Conservation (phyloP, 1,139 yeast species). For the Yamadazyma blattariae region DNA sequence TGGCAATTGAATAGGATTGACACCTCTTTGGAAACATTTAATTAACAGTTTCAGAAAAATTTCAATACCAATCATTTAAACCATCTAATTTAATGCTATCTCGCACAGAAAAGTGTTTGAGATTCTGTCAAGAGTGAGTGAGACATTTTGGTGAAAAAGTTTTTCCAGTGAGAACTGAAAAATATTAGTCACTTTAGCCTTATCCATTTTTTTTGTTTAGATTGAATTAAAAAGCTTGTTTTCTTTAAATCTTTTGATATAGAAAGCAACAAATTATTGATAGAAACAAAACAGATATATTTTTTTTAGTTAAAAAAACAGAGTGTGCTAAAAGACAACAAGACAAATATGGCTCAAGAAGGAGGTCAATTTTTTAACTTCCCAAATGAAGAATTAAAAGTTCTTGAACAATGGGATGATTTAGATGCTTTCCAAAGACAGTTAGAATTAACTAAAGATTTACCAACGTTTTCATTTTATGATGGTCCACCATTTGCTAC, state of each 20-base stretch:
- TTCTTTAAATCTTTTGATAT: no score
- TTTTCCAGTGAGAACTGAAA: not conserved
- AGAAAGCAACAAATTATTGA: no score
- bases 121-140: no score
- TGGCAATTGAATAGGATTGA: constrained; percentile 10
- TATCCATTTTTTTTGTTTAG: no score
- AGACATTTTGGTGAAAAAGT: no score
- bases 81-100: not conserved
- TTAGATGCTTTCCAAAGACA: constrained; percentile 90
- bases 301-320: no score
- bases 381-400: constrained; percentile 84
- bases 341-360: constrained; percentile 39
- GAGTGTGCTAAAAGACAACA: no score
- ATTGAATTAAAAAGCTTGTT: no score
- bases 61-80: constrained; percentile 1
- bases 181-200: not conserved
- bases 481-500: constrained; percentile 99
- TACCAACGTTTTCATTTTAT: constrained; percentile 87
- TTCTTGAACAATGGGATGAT: constrained; percentile 80
- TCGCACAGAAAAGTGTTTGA: not conserved
- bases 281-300: no score
- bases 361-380: constrained; percentile 50
- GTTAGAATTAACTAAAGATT: constrained; percentile 76
- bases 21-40: constrained; percentile 9
- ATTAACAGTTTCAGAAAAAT: constrained; percentile 13